phyloP scores from a whole-genome alignment of 495 filamentous ascomycete species.

The Viridothelium virens region DNA sequence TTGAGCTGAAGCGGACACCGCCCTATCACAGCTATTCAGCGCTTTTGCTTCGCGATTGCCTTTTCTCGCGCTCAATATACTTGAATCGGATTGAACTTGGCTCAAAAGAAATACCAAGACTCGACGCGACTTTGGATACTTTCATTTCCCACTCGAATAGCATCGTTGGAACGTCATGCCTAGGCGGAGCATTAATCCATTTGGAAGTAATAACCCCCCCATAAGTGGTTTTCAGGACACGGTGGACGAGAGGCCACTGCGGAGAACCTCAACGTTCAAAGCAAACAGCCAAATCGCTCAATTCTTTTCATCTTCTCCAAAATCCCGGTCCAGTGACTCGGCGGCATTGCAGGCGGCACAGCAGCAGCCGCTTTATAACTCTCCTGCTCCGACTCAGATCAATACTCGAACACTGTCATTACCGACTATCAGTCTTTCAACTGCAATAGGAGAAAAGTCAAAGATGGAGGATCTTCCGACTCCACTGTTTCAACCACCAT shows the following conservation, averaged over 20 bases:
- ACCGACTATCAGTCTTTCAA: constrained; percentile 87
- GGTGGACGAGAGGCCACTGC: constrained; percentile 16
- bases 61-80: background rate
- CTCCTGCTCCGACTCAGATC: constrained; percentile 52
- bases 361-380: constrained; percentile 50
- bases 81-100: background rate
- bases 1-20: too few relatives aligned
- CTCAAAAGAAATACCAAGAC: background rate
- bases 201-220: constrained; percentile 25
- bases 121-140: background rate
- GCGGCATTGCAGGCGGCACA: constrained; percentile 50
- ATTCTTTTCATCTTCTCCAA: constrained; percentile 54
- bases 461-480: constrained; percentile 65
- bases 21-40: background rate
- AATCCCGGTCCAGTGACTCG: constrained; percentile 45
- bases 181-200: constrained; percentile 35
- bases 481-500: constrained; percentile 85
- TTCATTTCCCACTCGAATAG: background rate
- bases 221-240: constrained; percentile 26
- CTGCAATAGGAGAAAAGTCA: constrained; percentile 71
- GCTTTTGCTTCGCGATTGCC: background rate
- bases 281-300: constrained; percentile 50
- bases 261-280: constrained; percentile 55
- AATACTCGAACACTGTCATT: constrained; percentile 67
- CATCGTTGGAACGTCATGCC: constrained; percentile 25